A percentile compares a stretch with the other conserved stretches of the same genome.
Evolutionary conservation across 805 yeast genomes (phyloP).

Genomic region (Lipomyces yamadae): DNA sequence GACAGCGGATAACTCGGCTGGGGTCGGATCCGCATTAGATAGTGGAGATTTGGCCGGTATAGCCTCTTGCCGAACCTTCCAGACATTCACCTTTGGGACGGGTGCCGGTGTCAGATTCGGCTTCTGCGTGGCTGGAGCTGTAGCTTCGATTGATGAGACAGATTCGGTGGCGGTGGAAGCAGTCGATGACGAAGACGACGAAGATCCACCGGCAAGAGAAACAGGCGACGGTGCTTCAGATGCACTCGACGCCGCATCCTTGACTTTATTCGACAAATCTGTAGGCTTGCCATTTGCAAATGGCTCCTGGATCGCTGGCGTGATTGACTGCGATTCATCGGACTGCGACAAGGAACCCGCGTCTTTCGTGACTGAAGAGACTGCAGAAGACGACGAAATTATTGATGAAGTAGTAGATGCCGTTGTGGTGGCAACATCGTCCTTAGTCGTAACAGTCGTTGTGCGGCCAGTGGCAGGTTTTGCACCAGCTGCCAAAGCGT

Average conservation of each 20-base stretch:
- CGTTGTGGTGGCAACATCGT: slow-evolving; percentile 7
- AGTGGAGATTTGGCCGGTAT: slow-evolving; percentile 14
- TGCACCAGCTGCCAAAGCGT: slow-evolving; percentile 38
- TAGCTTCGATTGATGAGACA: slow-evolving; percentile 23
- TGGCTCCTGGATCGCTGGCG: slow-evolving; percentile 34
- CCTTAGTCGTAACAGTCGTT: slow-evolving; percentile 31
- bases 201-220: slow-evolving; percentile 10
- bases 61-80: slow-evolving; percentile 51
- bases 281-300: slow-evolving; percentile 2
- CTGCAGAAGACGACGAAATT: slow-evolving; percentile 21
- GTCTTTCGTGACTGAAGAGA: slow-evolving; percentile 23
- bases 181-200: slow-evolving; percentile 28
- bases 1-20: slow-evolving; percentile 37
- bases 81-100: slow-evolving; percentile 63
- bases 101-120: slow-evolving; percentile 65
- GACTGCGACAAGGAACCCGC: slow-evolving; percentile 28
- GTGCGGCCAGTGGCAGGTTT: slow-evolving; percentile 40
- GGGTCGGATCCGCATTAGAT: slow-evolving; percentile 29
- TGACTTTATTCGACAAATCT: slow-evolving; percentile 31
- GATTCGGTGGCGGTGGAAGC: slow-evolving; percentile 26
- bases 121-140: slow-evolving; percentile 43
- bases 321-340: slow-evolving; percentile 36
- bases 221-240: slow-evolving; percentile 17
- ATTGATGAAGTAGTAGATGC: slow-evolving; percentile 7
- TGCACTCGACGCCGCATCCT: slow-evolving; percentile 37